Percentiles rank a stretch among this genome's conserved stretches.
These are phyloP conservation scores for Stenocarpella maydis DNA, from an alignment of 2,329 filamentous ascomycete genomes.

Conservation along the genomic window DNA sequence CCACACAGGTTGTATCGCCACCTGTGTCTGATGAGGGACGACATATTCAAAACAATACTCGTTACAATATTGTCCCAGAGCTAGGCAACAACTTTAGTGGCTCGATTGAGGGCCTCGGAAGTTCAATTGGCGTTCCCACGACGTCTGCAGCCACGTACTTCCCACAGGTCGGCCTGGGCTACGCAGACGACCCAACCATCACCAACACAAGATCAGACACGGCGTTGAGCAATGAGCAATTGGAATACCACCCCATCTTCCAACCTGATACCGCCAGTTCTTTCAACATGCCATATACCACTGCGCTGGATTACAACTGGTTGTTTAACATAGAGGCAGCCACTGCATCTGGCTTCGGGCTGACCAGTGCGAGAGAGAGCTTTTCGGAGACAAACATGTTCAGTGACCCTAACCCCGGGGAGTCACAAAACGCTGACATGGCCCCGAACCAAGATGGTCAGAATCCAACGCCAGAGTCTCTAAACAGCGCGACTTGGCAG, in stretches of 20 bases:
- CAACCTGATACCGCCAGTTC: constrained; percentile 69
- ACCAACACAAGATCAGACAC: constrained; percentile 23
- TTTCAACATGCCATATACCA: constrained; percentile 72
- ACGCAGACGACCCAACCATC: not conserved
- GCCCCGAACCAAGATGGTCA: constrained; percentile 16
- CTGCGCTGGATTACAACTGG: constrained; percentile 70
- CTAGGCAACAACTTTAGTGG: constrained; percentile 36
- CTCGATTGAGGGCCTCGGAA: constrained; percentile 1
- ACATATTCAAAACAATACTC: constrained; percentile 17
- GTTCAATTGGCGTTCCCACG: not conserved
- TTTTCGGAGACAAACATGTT: not conserved
- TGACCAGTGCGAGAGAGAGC: constrained; percentile 1
- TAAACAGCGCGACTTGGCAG: not conserved
- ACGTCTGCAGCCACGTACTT: not conserved
- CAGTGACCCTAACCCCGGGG: not conserved
- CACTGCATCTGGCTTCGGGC: constrained; percentile 34
- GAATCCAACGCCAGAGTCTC: constrained; percentile 24
- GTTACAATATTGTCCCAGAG: constrained; percentile 38
- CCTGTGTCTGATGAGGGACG: constrained; percentile 35
- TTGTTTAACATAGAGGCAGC: constrained; percentile 57
- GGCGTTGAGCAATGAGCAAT: constrained; percentile 42
- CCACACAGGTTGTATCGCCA: constrained; percentile 31
- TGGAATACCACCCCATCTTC: constrained; percentile 62
- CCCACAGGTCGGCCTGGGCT: constrained; percentile 3
- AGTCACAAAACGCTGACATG: not conserved